phyloP scores from a whole-genome alignment of 1,284 basidiomycete species.

The Anthracocystis panici-leucophaei region DNA sequence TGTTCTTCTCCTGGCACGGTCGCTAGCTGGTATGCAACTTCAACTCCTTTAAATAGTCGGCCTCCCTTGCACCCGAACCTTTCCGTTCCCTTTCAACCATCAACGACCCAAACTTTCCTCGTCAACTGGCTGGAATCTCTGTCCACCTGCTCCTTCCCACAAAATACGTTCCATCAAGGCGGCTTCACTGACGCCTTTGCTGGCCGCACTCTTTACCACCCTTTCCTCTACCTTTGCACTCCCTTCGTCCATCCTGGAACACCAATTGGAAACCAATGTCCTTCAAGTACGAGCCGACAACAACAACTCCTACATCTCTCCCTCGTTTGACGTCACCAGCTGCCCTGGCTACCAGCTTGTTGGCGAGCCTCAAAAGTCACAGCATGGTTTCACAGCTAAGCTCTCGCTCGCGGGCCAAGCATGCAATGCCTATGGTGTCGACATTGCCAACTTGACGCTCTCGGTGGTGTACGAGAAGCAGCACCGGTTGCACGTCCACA shows the following conservation, averaged over 20 bases:
- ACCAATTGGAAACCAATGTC: conserved; percentile 30
- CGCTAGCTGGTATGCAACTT: not conserved
- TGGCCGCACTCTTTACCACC: conserved; percentile 30
- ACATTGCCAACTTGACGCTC: conserved; percentile 77
- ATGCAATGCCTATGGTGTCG: conserved; percentile 80
- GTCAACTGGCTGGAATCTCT: not conserved
- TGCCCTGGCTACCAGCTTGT: conserved; percentile 54
- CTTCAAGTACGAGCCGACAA: conserved; percentile 20
- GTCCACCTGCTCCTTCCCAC: not conserved
- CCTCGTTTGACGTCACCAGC: conserved; percentile 38
- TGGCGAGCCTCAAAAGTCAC: conserved; percentile 25
- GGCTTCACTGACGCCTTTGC: conserved; percentile 35
- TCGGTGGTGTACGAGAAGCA: conserved; percentile 76
- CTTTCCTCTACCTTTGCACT: conserved; percentile 19
- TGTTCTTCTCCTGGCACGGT: not conserved
- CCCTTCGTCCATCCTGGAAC: conserved; percentile 24
- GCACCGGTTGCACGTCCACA: conserved; percentile 77
- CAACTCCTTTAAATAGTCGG: conserved; percentile 8
- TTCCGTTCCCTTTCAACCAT: not conserved
- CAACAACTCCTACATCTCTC: conserved; percentile 21
- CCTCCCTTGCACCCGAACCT: not conserved
- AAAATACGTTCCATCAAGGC: conserved; percentile 38
- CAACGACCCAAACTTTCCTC: conserved; percentile 1
- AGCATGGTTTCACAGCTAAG: conserved; percentile 74
- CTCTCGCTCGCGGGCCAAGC: conserved; percentile 75